Evolutionary conservation across 441 rosid genomes (phyloP).

Genomic region (Croton laevigatus): DNA sequence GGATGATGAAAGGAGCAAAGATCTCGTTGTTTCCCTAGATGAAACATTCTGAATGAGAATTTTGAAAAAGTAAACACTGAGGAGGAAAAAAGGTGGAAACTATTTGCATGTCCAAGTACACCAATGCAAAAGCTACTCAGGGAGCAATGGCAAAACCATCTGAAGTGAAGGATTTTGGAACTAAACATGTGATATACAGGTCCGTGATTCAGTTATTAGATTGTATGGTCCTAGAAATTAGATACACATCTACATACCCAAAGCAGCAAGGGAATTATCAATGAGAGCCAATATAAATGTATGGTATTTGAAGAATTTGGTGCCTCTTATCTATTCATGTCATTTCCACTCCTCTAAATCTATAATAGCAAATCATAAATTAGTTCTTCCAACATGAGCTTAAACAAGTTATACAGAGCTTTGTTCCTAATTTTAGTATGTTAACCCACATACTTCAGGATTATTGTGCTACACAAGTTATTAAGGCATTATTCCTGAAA

Average conservation of each 20-base stretch:
- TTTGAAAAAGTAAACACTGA: not conserved
- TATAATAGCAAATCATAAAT: not conserved
- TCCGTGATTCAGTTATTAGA: not conserved
- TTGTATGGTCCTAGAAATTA: not conserved
- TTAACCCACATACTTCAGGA: conserved; percentile 8
- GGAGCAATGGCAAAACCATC: not conserved
- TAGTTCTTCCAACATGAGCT: not conserved
- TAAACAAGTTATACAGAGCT: not conserved
- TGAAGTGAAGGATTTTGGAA: not conserved
- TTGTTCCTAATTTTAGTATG: conserved; percentile 1
- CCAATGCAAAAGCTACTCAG: not conserved
- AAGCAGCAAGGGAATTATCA: not conserved
- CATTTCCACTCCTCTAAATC: conserved; percentile 9
- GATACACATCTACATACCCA: conserved; percentile 8
- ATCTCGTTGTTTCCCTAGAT: not conserved
- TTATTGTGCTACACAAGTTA: not conserved
- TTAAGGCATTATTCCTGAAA: not conserved
- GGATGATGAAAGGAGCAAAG: conserved; percentile 18
- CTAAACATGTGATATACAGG: not conserved
- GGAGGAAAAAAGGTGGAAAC: not conserved
- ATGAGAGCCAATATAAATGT: not conserved
- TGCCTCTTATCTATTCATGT: not conserved
- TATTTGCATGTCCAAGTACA: conserved; percentile 1
- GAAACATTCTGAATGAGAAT: not conserved
- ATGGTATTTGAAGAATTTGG: conserved; percentile 1